phyloP scores from a whole-genome alignment of 73 alveolate genomes.

The Paramecium pentaurelia region DNA sequence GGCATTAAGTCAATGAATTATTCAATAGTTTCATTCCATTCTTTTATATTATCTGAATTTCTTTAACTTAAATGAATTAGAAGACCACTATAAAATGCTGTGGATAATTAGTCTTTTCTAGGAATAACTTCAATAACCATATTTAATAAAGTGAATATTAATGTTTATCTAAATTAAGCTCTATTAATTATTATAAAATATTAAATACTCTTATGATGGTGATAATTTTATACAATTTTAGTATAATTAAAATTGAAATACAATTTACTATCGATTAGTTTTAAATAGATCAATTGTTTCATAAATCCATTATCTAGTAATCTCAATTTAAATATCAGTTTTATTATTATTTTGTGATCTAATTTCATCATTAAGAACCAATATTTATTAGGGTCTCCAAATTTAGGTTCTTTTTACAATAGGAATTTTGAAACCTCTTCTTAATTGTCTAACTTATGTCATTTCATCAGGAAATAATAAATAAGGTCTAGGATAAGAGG shows the following conservation, averaged over 20 bases:
- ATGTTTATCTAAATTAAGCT: not conserved
- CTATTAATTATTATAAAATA: not conserved
- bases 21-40: not conserved
- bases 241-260: not conserved
- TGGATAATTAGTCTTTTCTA: not conserved
- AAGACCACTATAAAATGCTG: not conserved
- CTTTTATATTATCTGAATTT: not conserved
- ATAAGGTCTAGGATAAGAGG: constrained; percentile 44
- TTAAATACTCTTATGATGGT: constrained; percentile 1
- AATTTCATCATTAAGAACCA: not conserved
- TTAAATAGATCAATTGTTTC: constrained; percentile 27
- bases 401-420: not conserved
- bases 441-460: not conserved
- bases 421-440: constrained; percentile 38
- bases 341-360: not conserved
- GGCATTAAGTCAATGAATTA: not conserved
- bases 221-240: not conserved
- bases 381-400: constrained; percentile 13
- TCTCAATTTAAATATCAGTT: not conserved
- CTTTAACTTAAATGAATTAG: not conserved
- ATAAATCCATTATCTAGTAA: constrained; percentile 29
- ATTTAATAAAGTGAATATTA: not conserved
- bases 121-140: not conserved
- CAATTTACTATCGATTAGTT: not conserved
- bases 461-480: constrained; percentile 17